Base-by-base conservation (phyloP, 345 rosid genomes). In the Leavenworthia alabamica region DNA sequence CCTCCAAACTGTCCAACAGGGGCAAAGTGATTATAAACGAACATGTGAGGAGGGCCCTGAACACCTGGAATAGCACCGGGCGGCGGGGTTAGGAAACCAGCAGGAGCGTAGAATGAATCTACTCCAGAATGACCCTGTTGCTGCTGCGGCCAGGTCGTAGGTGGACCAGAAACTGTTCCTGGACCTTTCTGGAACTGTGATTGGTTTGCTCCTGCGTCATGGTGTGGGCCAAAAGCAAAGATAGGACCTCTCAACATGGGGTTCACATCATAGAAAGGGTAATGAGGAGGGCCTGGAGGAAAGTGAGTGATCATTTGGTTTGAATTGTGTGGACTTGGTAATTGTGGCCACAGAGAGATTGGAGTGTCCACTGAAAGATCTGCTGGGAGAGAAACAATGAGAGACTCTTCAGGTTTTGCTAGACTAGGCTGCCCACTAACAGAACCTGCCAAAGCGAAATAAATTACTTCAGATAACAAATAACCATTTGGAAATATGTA, bases 1-100 rank as follows among this genome's bases (percentile, higher is more conserved):
- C 97, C 96, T 71, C 96, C 99, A 77, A 79, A 89, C 75, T 93
- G 99, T 50, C 97, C 96, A 70, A 89, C 90, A 12, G 97, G 99
- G 35, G 99, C 96, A 73, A 93, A 90, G 82, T 93, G 99, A 76
- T 90, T 90, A 62, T 90, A 93, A 41, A 93, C 87, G 49, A 94
- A 85, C 97, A 90, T 90, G 67, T 90, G 99, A 1, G 96, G 91
- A 43, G 90, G 90, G 6, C 96, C 97, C 63, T 85, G 99, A 68
- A 86, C 87, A 17, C 96, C 99, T 4, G 86, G 83, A 14, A 94
- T 81, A 66, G 87, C 82, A 49, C 96, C 96, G 6, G 92, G 83
- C n/a, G 96, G 90, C 10, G 96, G 89, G 50, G 83, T 67, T 44
- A 94, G 82, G 72, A 88, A 94, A 56, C 90, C 81, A 1, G 97